Evolutionary conservation across 352 stramenopile species (phyloP), one percentile per base, ranked within the genome.

Genomic region (Poterioochromonas sp.): DNA sequence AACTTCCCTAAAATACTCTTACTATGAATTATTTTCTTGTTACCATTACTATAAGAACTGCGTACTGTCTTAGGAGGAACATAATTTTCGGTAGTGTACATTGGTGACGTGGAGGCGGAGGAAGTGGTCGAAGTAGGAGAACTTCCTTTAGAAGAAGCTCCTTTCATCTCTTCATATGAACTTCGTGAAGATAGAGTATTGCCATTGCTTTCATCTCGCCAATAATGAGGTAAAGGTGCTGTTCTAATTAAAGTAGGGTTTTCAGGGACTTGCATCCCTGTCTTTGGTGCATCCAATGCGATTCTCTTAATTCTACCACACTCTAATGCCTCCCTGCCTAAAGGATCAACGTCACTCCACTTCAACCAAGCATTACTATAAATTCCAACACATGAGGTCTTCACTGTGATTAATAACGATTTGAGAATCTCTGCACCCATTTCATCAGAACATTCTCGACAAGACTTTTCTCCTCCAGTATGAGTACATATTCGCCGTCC

Each of bases 331-430:
- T 37, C 26, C 11, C 0, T 3, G 29, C 11, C 0, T n/a, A 44
- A 18, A 26, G 37, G 65, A 35, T 3, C 8, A 3, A 26, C 32
- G 15, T 74, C 65, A 26, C 3, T 34, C 1, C 29, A 54, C 2
- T 1, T 11, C 5, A 74, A n/a, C 65, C 37, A 74, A 15, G 65
- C 37, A 37, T 74, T 51, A 8, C 22, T 54, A 39, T 74, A 74
- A 2, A 34, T 32, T 18, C 65, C 65, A 8, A 74, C n/a, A 26
- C 3, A 35, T 11, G 3, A 40, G 0, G 5, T 74, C 40, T 54
- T 3, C 37, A n/a, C 40, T 8, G 12, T 54, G 3, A 1, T 51
- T 39, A 74, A 35, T 15, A 74, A 39, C 15, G 8, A 8, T 5
- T 35, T 8, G 29, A 68, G 26, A 8, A 68, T 68, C 12, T 32